A percentile compares a stretch with the other conserved stretches of the same genome.
phyloP scores from a whole-genome alignment of 345 rosid genomes.

The Limnanthes douglasii region DNA sequence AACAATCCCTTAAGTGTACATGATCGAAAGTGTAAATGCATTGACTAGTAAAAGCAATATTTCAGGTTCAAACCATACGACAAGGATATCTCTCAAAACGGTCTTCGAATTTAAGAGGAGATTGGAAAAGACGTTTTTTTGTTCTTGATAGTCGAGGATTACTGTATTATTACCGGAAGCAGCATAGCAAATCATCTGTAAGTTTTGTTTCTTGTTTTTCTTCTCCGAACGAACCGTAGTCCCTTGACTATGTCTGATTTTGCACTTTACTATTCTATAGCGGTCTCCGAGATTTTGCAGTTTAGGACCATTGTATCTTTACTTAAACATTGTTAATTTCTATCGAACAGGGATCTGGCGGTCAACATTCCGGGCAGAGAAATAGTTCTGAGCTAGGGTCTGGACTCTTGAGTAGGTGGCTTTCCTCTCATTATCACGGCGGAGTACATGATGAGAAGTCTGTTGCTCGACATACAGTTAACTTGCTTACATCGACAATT shows the following conservation, averaged over 20 bases:
- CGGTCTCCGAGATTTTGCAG: slow-evolving; percentile 1
- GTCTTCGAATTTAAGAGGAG: slow-evolving; percentile 92
- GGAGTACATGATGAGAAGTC: slow-evolving; percentile 98
- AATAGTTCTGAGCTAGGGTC: slow-evolving; percentile 94
- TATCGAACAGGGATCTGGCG: slow-evolving; percentile 46
- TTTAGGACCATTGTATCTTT: background rate
- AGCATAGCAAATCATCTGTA: slow-evolving; percentile 78
- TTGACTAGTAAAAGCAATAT: no score
- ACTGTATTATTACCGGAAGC: slow-evolving; percentile 95
- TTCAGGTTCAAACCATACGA: slow-evolving; percentile 93
- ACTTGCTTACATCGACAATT: slow-evolving; percentile 96
- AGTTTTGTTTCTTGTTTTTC: slow-evolving; percentile 18
- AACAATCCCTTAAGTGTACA: no score
- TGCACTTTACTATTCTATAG: slow-evolving; percentile 5
- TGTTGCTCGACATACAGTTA: slow-evolving; percentile 98
- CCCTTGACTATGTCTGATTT: background rate
- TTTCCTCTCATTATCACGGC: slow-evolving; percentile 86
- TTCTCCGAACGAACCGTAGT: background rate
- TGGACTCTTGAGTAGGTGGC: slow-evolving; percentile 94
- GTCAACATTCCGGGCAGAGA: slow-evolving; percentile 75
- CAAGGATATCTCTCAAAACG: slow-evolving; percentile 99
- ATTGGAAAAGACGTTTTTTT: slow-evolving; percentile 99
- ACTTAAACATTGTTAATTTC: no score
- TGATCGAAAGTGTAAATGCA: no score
- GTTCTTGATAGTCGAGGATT: slow-evolving; percentile 99